A percentile compares a stretch with the other conserved stretches of the same genome.
phyloP scores from a whole-genome alignment of 148 eudicot genomes.

The Drosera capensis region DNA sequence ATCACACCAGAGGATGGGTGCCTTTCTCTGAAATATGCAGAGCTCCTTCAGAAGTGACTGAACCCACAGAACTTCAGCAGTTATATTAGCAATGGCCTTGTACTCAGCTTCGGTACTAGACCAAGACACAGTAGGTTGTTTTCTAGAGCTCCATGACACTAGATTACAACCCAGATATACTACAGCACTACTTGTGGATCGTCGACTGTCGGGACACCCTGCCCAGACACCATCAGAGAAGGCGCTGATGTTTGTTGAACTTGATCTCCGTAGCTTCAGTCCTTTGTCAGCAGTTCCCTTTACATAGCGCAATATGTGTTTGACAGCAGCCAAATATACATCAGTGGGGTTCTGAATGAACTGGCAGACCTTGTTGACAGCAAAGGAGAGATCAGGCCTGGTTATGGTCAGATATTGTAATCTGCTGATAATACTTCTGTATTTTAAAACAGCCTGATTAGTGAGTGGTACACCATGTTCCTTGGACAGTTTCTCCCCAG shows the following conservation, averaged over 20 bases:
- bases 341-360: neutral
- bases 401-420: conserved; percentile 1
- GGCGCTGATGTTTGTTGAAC: neutral
- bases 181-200: neutral
- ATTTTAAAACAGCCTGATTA: neutral
- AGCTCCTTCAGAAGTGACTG: neutral
- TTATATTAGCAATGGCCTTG: neutral
- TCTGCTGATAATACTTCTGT: neutral
- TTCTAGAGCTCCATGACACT: neutral
- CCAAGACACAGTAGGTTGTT: neutral
- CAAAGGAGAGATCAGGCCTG: neutral
- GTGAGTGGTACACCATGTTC: neutral
- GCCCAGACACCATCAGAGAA: neutral
- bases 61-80: neutral
- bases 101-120: neutral
- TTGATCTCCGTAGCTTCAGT: neutral
- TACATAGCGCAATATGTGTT: neutral
- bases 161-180: neutral
- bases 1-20: neutral
- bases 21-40: neutral
- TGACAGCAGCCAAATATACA: neutral
- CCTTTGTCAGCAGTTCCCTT: neutral
- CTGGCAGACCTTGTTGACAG: neutral
- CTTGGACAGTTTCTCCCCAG: neutral
- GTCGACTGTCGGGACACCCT: neutral